Conservation (phyloP, 2,329 filamentous ascomycete species). For the Xylariaceae sp. region DNA sequence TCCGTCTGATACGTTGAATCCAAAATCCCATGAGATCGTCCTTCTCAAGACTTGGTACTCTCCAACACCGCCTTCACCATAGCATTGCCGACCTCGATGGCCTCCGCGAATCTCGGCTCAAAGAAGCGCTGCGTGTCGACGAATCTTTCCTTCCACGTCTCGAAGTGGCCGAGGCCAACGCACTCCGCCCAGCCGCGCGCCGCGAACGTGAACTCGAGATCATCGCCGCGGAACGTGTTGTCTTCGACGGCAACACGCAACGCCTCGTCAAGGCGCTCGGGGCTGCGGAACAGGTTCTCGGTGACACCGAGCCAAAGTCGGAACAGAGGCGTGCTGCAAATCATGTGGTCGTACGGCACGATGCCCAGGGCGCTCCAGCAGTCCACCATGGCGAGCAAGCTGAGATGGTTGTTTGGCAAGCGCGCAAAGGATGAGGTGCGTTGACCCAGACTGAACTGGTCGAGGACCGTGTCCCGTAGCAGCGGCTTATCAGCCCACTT, state of each 20-base stretch:
- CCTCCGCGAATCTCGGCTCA: constrained; percentile 80
- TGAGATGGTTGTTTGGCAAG: constrained; percentile 91
- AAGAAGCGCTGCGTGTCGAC: constrained; percentile 88
- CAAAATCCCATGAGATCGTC: too few relatives aligned
- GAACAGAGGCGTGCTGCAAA: constrained; percentile 96
- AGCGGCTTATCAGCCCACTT: constrained; percentile 61
- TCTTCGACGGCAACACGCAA: constrained; percentile 84
- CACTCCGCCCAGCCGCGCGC: constrained; percentile 94
- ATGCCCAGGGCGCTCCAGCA: constrained; percentile 95
- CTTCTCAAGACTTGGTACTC: constrained; percentile 55
- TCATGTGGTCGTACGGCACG: constrained; percentile 98
- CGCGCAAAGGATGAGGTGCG: constrained; percentile 34
- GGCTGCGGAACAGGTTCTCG: constrained; percentile 87
- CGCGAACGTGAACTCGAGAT: constrained; percentile 96
- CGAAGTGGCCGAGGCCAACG: constrained; percentile 85
- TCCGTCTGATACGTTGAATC: neutral
- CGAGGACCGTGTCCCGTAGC: constrained; percentile 76
- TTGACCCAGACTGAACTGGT: constrained; percentile 75
- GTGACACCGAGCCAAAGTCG: constrained; percentile 95
- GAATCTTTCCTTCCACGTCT: constrained; percentile 88
- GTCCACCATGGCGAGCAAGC: constrained; percentile 92
- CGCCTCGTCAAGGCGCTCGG: constrained; percentile 73
- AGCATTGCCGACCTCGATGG: constrained; percentile 81
- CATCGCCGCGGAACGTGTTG: constrained; percentile 87
- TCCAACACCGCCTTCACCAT: constrained; percentile 96